A percentile compares a stretch with the other conserved stretches of the same genome.
Evolutionary conservation across 1,139 yeast genomes (phyloP).

Genomic region (Sugiyamaella paludigena): DNA sequence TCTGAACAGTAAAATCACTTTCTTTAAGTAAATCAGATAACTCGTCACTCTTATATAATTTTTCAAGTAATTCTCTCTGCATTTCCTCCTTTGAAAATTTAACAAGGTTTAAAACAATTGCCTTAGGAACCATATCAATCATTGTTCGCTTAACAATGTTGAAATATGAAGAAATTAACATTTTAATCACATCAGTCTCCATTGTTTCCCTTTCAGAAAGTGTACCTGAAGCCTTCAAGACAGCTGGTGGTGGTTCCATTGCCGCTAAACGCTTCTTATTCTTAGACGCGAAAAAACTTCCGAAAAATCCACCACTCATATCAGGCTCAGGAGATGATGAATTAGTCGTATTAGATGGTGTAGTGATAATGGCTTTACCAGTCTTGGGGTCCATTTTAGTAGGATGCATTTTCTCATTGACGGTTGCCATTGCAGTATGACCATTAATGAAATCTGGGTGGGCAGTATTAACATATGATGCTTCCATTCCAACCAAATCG

Average conservation of each 20-base stretch:
- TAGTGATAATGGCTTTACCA: conserved; percentile 52
- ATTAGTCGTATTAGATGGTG: conserved; percentile 27
- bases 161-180: conserved; percentile 85
- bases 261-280: conserved; percentile 92
- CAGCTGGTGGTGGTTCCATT: conserved; percentile 97
- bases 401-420: conserved; percentile 87
- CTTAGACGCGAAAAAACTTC: conserved; percentile 89
- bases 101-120: conserved; percentile 89
- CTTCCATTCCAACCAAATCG: conserved; percentile 82
- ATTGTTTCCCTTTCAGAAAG: conserved; percentile 93
- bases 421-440: conserved; percentile 91
- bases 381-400: conserved; percentile 89
- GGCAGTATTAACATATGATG: conserved; percentile 93
- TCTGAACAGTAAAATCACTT: conserved; percentile 86
- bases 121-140: conserved; percentile 91
- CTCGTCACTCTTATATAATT: conserved; percentile 74
- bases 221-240: conserved; percentile 89
- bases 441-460: conserved; percentile 97
- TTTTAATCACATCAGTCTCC: conserved; percentile 95
- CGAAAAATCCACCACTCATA: conserved; percentile 71
- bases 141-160: conserved; percentile 91
- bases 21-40: conserved; percentile 81
- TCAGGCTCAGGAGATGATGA: conserved; percentile 34
- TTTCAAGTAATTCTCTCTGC: conserved; percentile 85
- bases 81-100: conserved; percentile 80